Evolutionary conservation across 805 yeast genomes (phyloP), one percentile per base, ranked within the genome.

Genomic region (Debaryomyces maramus): DNA sequence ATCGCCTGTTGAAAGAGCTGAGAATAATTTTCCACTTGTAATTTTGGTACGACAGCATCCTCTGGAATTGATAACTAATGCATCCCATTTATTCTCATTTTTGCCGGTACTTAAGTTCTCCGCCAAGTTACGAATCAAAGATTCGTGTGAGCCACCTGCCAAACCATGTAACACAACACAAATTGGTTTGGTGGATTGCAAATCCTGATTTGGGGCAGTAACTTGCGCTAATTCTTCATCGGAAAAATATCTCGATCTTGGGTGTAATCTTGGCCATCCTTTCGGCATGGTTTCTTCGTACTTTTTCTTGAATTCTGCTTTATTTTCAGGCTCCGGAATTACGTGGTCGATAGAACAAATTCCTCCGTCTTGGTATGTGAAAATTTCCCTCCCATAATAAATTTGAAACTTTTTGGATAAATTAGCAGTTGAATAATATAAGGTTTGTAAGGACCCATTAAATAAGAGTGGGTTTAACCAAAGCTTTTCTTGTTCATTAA

Each of bases 141-240:
- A 72, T 56, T 87, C 95, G 46, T 83, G 85, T n/a, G 90, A 81
- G 0, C 95, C 93, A 5, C 96, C 96, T 1, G 86, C 82, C 27
- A 87, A 73, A 0, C 96, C 96, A 55, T 88, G 95, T 30, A 85
- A 60, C 3, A 78, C 63, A 21, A 87, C 73, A 13, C 84, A 65
- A 53, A 88, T 67, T 2, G 95, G 95, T 34, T 60, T 71, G 3
- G 67, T 49, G 14, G 63, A 64, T 11, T 29, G 50, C 26, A 44
- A 48, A 16, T 35, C 48, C 13, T 24, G 15, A 22, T 4, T 22
- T 6, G 37, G 36, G 3, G 38, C 39, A 8, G 43, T 45, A 18
- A 40, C 28, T 38, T 51, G 36, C 51, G 50, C 58, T 32, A 76
- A 47, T 55, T 84, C 91, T 2, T 45, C 47, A 40, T 60, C 33